Evolutionary conservation across 2,329 filamentous ascomycete species (phyloP), one percentile per base, ranked within the genome.

Genomic region (Dactylella cylindrospora): DNA sequence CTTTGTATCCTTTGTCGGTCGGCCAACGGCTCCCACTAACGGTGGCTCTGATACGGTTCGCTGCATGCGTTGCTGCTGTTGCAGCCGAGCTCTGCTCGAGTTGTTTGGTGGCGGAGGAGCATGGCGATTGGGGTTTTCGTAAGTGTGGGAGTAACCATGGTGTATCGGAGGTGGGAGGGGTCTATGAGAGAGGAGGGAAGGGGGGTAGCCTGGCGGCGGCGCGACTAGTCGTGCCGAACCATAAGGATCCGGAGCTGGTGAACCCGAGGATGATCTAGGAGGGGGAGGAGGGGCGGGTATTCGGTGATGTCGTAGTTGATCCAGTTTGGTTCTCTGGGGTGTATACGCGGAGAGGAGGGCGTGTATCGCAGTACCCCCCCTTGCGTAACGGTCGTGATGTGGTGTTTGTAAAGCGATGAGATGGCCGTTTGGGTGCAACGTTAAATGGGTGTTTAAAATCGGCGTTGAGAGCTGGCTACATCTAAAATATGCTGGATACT

Each of bases 51-150:
- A 64, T 32, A 51, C 59, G 26, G 50, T 55, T 20, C 59, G 43
- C 44, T 64, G 59, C 50, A 64, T 54, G 33, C 51, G 59, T 29
- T 64, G 59, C 50, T 64, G 59, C 44, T 64, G 59, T 20, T 64
- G 59, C n/a, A 64, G 59, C 3, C 59, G 44, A 39, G 59, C 59
- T 26, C 59, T 50, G 50, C 50, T 50, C 36, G 59, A 64, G 59
- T 64, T 53, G 12, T 43, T 64, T 2, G 55, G 59, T 12, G 59
- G 59, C 32, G 59, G 59, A 26, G 59, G 59, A 5, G 59, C 59
- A 55, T 64, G 51, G 25, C 55, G 55, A 17, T 52, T 61, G 8
- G 47, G 36, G 36, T 40, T 39, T 44, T 62, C 57, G 49, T 62
- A 62, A 9, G 49, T 25, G 31, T 53, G 49, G 29, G 57, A 49